Conservation (phyloP, 164 flowering plant species). For the Litsea cubeba region DNA sequence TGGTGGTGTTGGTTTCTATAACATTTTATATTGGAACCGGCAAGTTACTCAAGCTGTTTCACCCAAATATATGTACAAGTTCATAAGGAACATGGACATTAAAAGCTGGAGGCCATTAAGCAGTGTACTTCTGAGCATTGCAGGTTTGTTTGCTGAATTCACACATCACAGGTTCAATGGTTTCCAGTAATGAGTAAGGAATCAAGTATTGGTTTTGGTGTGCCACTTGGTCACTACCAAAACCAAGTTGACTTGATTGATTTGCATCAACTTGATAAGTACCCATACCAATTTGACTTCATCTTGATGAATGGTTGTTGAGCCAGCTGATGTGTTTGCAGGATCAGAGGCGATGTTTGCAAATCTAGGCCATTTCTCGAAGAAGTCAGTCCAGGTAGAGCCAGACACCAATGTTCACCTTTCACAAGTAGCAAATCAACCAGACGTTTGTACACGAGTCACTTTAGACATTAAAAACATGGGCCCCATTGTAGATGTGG, state of each 20-base stretch:
- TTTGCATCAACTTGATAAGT: too few species aligned
- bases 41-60: conserved; percentile 64
- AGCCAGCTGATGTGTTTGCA: too few species aligned
- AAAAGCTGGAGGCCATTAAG: conserved; percentile 87
- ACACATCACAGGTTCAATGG: background rate
- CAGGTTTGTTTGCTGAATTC: conserved; percentile 38
- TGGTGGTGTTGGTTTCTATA: too few species aligned
- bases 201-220: too few species aligned
- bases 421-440: background rate
- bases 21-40: conserved; percentile 71
- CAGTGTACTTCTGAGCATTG: conserved; percentile 74
- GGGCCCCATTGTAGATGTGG: background rate
- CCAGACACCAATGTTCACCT: background rate
- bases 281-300: too few species aligned
- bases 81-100: conserved; percentile 53
- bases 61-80: conserved; percentile 71
- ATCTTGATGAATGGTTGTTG: too few species aligned
- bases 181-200: background rate
- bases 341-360: too few species aligned
- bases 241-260: too few species aligned
- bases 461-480: background rate
- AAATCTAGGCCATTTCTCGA: too few species aligned
- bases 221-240: too few species aligned
- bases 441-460: background rate
- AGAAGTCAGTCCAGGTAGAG: conserved; percentile 74